phyloP scores from a whole-genome alignment of 805 yeast genomes.

The Blastobotrys chiropterorum region DNA sequence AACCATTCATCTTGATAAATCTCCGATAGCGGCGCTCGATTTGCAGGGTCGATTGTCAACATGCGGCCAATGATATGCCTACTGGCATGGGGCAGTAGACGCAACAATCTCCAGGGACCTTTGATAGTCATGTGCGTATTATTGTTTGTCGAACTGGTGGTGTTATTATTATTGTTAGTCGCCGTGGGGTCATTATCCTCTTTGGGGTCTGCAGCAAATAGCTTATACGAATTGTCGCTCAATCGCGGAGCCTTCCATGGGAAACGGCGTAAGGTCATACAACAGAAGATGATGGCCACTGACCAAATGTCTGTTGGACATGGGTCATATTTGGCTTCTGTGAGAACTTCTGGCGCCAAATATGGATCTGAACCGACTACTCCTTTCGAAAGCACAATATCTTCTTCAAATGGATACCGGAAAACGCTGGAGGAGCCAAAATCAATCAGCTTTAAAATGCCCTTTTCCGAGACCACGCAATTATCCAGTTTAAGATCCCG shows the following conservation, averaged over 20 bases:
- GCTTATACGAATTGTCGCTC: conserved; percentile 65
- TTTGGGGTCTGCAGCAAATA: conserved; percentile 39
- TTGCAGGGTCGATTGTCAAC: conserved; percentile 53
- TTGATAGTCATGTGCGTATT: conserved; percentile 23
- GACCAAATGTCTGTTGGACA: conserved; percentile 91
- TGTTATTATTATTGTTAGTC: conserved; percentile 8
- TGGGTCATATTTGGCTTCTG: conserved; percentile 62
- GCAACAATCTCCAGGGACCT: conserved; percentile 70
- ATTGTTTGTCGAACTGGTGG: no score
- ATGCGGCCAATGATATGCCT: conserved; percentile 56
- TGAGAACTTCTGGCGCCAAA: conserved; percentile 84
- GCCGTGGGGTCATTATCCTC: conserved; percentile 22
- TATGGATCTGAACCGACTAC: conserved; percentile 96
- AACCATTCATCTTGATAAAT: conserved; percentile 56
- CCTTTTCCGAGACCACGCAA: conserved; percentile 72
- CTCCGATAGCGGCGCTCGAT: conserved; percentile 54
- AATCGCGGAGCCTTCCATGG: conserved; percentile 94
- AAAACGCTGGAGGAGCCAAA: conserved; percentile 90
- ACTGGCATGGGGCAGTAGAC: conserved; percentile 63
- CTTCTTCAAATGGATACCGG: conserved; percentile 53
- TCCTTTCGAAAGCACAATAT: conserved; percentile 66
- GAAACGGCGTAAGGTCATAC: conserved; percentile 79
- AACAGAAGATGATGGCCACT: conserved; percentile 82
- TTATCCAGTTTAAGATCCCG: conserved; percentile 90
- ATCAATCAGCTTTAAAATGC: conserved; percentile 81